phyloP scores from a whole-genome alignment of 257 asterid species.

The Knoxia roxburghii region DNA sequence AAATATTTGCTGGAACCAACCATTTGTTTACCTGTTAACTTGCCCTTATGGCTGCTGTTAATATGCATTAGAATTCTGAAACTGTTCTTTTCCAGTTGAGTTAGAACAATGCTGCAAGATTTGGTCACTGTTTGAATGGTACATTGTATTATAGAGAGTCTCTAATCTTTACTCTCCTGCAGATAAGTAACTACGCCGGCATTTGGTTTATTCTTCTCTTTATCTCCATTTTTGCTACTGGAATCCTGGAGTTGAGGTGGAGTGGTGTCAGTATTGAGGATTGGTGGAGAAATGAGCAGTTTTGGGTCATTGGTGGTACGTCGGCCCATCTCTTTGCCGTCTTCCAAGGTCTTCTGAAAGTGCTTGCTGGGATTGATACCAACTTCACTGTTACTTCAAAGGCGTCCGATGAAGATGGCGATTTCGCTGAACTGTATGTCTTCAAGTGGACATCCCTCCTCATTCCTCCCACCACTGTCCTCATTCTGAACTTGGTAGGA shows the following conservation, averaged over 20 bases:
- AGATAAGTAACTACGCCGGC: conserved; percentile 87
- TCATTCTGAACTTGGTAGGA: conserved; percentile 68
- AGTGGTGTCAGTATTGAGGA: conserved; percentile 78
- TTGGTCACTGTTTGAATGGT: not conserved
- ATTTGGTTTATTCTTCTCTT: conserved; percentile 87
- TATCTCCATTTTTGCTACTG: conserved; percentile 68
- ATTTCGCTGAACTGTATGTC: conserved; percentile 63
- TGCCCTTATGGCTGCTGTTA: not conserved
- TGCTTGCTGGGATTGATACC: conserved; percentile 86
- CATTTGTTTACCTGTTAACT: not conserved
- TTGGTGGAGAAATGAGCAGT: conserved; percentile 98
- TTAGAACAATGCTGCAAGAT: too few relatives aligned
- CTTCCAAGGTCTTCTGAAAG: conserved; percentile 88
- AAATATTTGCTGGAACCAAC: not conserved
- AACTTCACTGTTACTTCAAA: conserved; percentile 86
- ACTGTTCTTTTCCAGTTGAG: not conserved
- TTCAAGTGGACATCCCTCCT: conserved; percentile 90
- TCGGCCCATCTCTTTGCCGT: conserved; percentile 91
- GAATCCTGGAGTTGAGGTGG: conserved; percentile 87
- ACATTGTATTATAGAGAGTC: not conserved
- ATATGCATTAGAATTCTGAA: not conserved
- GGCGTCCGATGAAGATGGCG: conserved; percentile 79
- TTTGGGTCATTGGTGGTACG: conserved; percentile 98
- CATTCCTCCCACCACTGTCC: conserved; percentile 86
- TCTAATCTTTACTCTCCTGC: conserved; percentile 22